A percentile compares a stretch with the other conserved stretches of the same genome.
Evolutionary conservation across 2,329 filamentous ascomycete species (phyloP).

Genomic region (Xylariaceae sp.): DNA sequence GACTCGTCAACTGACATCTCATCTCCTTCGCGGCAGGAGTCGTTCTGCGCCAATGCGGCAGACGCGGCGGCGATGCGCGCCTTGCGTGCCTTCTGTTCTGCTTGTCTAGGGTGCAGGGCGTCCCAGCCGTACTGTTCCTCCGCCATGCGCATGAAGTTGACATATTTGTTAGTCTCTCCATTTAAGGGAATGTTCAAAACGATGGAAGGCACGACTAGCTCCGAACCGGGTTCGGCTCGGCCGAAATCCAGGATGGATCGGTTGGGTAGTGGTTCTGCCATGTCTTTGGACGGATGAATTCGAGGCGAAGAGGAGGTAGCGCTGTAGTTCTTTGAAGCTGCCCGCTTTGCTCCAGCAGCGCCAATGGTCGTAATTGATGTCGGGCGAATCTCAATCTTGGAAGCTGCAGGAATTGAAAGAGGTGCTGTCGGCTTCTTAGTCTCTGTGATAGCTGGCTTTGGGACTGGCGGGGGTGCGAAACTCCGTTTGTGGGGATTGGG

Average conservation of each 20-base stretch:
- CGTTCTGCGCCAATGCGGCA: slow-evolving; percentile 74
- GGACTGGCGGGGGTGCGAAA: slow-evolving; percentile 34
- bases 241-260: slow-evolving; percentile 59
- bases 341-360: slow-evolving; percentile 28
- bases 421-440: slow-evolving; percentile 37
- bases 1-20: slow-evolving; percentile 80
- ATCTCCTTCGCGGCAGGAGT: slow-evolving; percentile 64
- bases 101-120: slow-evolving; percentile 83
- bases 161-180: slow-evolving; percentile 79
- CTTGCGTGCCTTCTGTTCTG: slow-evolving; percentile 81
- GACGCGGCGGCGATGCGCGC: slow-evolving; percentile 82
- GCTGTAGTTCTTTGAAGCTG: slow-evolving; percentile 35
- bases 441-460: slow-evolving; percentile 31
- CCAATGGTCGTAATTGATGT: slow-evolving; percentile 34
- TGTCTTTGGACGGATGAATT: slow-evolving; percentile 45
- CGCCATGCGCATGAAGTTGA: slow-evolving; percentile 92
- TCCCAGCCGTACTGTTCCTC: slow-evolving; percentile 94
- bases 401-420: slow-evolving; percentile 21
- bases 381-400: slow-evolving; percentile 33
- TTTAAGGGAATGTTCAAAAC: slow-evolving; percentile 76
- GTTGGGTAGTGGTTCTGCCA: slow-evolving; percentile 37
- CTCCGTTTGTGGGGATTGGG: slow-evolving; percentile 38
- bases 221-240: slow-evolving; percentile 53
- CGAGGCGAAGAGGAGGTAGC: slow-evolving; percentile 44
- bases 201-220: slow-evolving; percentile 65